A percentile compares a stretch with the other conserved stretches of the same genome.
These are phyloP conservation scores for Penicillium dipodomyicola DNA, from an alignment of 495 filamentous ascomycete genomes.

Conservation along the genomic window DNA sequence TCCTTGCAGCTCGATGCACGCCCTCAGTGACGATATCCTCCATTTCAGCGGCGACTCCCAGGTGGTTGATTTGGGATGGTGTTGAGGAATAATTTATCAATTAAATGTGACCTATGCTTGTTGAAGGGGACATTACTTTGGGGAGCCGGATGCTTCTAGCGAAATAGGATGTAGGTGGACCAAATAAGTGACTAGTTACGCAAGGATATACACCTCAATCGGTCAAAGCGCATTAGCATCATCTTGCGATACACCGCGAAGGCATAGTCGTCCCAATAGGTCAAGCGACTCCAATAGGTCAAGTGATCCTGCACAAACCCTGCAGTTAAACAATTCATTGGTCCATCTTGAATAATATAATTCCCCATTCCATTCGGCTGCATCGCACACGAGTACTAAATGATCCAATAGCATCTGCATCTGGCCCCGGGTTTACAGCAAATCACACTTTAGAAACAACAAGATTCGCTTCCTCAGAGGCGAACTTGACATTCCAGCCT, in stretches of 20 bases:
- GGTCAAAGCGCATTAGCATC: neutral
- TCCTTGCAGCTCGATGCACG: slow-evolving; percentile 18
- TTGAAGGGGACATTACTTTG: too few species aligned
- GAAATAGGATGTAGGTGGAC: too few species aligned
- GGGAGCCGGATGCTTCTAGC: too few species aligned
- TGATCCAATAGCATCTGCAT: neutral
- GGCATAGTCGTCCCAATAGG: neutral
- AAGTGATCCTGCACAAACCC: neutral
- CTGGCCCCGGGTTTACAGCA: neutral
- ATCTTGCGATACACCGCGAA: neutral
- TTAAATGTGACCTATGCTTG: too few species aligned
- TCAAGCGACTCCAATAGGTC: neutral
- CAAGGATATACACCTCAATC: neutral
- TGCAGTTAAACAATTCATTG: neutral
- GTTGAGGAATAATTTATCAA: too few species aligned
- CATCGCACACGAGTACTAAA: neutral
- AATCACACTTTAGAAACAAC: slow-evolving; percentile 9
- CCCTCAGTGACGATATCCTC: slow-evolving; percentile 16
- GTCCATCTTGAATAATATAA: neutral
- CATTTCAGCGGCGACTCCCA: too few species aligned
- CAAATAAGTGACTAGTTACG: neutral
- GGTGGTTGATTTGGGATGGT: too few species aligned
- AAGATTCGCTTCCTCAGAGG: slow-evolving; percentile 8
- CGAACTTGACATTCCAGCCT: slow-evolving; percentile 16
- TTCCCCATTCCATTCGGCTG: neutral